phyloP scores from a whole-genome alignment of 768 basidiomycete genomes.

The Boletus bicolor region DNA sequence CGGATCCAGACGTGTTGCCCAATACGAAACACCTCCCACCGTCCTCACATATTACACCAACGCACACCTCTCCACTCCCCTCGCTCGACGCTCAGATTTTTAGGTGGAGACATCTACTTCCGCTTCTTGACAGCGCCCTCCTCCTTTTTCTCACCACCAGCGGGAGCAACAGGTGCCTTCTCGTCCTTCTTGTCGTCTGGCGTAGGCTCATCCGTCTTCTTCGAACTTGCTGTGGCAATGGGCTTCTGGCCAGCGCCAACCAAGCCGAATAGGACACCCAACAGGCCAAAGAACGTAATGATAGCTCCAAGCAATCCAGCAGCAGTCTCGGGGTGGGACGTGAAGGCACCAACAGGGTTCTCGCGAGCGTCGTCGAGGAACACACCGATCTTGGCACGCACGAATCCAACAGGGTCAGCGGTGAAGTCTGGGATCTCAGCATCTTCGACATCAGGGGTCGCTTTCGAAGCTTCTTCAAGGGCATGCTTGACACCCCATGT shows the following conservation, averaged over 20 bases:
- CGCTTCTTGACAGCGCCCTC: slow-evolving; percentile 74
- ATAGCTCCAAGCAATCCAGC: slow-evolving; percentile 69
- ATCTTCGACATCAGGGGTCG: slow-evolving; percentile 47
- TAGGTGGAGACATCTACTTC: slow-evolving; percentile 41
- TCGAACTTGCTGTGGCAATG: slow-evolving; percentile 60
- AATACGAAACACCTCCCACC: slow-evolving; percentile 4
- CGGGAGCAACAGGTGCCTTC: slow-evolving; percentile 63
- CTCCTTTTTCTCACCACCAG: slow-evolving; percentile 72
- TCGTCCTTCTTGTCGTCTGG: slow-evolving; percentile 67
- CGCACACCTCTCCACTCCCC: neutral
- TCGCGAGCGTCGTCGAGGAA: slow-evolving; percentile 78
- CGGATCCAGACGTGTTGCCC: neutral
- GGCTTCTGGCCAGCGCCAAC: slow-evolving; percentile 73
- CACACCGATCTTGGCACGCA: slow-evolving; percentile 70
- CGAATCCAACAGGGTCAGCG: slow-evolving; percentile 74
- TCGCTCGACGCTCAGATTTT: slow-evolving; percentile 10
- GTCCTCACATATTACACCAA: slow-evolving; percentile 10
- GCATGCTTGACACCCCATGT: slow-evolving; percentile 91
- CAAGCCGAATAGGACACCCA: slow-evolving; percentile 76
- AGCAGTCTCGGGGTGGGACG: slow-evolving; percentile 85
- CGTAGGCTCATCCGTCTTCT: slow-evolving; percentile 71
- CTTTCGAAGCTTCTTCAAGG: slow-evolving; percentile 58
- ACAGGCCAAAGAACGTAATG: slow-evolving; percentile 81
- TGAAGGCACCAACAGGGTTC: slow-evolving; percentile 80
- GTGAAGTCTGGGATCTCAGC: slow-evolving; percentile 49